Percentiles rank a stretch among this genome's conserved stretches.
phyloP scores from a whole-genome alignment of 1,139 yeast genomes.

The Hyphopichia wangnamkhiaoensis region DNA sequence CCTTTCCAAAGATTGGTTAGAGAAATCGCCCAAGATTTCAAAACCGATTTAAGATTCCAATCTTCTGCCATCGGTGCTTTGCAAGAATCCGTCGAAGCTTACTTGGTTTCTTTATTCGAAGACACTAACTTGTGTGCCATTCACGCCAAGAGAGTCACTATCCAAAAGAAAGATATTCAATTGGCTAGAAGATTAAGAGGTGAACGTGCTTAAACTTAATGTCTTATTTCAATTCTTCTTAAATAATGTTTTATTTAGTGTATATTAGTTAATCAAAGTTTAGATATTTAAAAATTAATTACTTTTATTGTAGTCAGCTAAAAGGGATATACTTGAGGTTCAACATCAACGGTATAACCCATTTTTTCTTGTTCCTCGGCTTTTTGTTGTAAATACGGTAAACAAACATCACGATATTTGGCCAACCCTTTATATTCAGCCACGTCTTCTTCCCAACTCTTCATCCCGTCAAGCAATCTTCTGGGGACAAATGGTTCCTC shows the following conservation, averaged over 20 bases:
- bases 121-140: constrained; percentile 99
- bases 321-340: constrained; percentile 45
- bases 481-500: constrained; percentile 63
- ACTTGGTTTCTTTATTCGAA: constrained; percentile 85
- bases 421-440: constrained; percentile 59
- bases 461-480: constrained; percentile 56
- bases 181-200: constrained; percentile 99
- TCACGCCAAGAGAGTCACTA: constrained; percentile 99
- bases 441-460: constrained; percentile 61
- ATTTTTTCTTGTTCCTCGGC: constrained; percentile 51
- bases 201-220: constrained; percentile 64
- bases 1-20: constrained; percentile 99
- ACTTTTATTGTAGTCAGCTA: constrained; percentile 12
- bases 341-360: constrained; percentile 43
- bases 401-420: constrained; percentile 51
- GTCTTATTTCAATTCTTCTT: constrained; percentile 3
- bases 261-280: constrained; percentile 4
- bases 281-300: not conserved
- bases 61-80: constrained; percentile 98
- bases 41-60: constrained; percentile 97
- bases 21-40: constrained; percentile 97
- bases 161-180: constrained; percentile 98
- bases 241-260: constrained; percentile 1
- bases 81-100: constrained; percentile 98
- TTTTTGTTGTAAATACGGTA: constrained; percentile 54